Conservation (phyloP, 257 asterid genomes). For the Cinchona pubescens region DNA sequence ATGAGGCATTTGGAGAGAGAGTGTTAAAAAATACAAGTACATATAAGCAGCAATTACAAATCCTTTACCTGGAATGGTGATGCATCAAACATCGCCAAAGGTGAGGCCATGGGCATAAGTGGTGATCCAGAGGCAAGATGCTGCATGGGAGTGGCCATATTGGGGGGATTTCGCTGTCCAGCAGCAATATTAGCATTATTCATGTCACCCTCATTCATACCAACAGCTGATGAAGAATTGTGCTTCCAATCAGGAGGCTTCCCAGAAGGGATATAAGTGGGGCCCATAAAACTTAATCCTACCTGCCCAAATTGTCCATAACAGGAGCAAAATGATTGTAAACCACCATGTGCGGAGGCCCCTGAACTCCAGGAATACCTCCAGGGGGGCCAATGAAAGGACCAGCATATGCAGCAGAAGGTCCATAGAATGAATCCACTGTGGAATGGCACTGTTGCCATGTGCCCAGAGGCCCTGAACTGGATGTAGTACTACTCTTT, state of each 20-base stretch:
- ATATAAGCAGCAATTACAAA: constrained; percentile 4
- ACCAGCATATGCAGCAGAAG: constrained; percentile 73
- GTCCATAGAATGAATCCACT: constrained; percentile 85
- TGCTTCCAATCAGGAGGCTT: constrained; percentile 94
- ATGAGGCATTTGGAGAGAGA: too few relatives aligned
- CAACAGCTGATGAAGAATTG: constrained; percentile 46
- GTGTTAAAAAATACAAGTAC: too few relatives aligned
- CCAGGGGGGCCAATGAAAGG: constrained; percentile 77
- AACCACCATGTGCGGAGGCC: constrained; percentile 93
- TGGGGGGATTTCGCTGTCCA: constrained; percentile 57
- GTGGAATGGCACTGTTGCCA: constrained; percentile 88
- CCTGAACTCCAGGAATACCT: constrained; percentile 87
- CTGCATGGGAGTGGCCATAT: constrained; percentile 57
- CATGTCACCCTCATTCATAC: constrained; percentile 60
- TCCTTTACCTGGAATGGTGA: constrained; percentile 83
- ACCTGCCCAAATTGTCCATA: constrained; percentile 95
- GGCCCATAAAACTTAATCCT: constrained; percentile 96
- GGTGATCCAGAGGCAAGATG: constrained; percentile 92
- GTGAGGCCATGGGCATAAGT: constrained; percentile 73
- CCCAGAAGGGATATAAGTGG: constrained; percentile 87
- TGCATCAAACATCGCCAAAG: constrained; percentile 80
- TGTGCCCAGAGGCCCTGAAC: constrained; percentile 68
- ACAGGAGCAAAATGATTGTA: constrained; percentile 97
- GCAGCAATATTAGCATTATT: constrained; percentile 44
- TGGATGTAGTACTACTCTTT: constrained; percentile 46